phyloP scores from a whole-genome alignment of 176 grass and related monocot genomes.

The Zoysia pacifica region DNA sequence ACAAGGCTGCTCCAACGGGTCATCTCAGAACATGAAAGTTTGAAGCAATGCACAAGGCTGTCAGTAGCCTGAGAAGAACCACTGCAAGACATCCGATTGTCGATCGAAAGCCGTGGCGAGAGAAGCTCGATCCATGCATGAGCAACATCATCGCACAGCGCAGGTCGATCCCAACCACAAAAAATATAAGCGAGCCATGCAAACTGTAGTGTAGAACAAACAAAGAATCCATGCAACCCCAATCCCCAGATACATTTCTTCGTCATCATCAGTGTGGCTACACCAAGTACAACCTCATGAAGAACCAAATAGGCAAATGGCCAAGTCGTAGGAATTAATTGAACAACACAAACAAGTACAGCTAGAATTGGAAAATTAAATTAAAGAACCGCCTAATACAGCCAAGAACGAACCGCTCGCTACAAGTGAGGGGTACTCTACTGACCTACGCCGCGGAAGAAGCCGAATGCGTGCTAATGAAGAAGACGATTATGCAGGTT shows the following conservation, averaged over 20 bases:
- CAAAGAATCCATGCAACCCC: conserved; percentile 43
- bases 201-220: neutral
- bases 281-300: conserved; percentile 41
- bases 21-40: too few relatives aligned
- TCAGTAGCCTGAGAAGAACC: too few relatives aligned
- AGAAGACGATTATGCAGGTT: conserved; percentile 11
- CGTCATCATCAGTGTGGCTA: neutral
- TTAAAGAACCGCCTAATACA: conserved; percentile 28
- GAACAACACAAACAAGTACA: conserved; percentile 43
- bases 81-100: neutral
- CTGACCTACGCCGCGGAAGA: conserved; percentile 39
- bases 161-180: conserved; percentile 26
- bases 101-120: neutral
- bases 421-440: conserved; percentile 15
- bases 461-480: conserved; percentile 14
- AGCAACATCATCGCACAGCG: conserved; percentile 5
- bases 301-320: conserved; percentile 46
- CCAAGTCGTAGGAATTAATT: conserved; percentile 36
- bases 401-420: conserved; percentile 39
- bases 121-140: conserved; percentile 1
- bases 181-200: conserved; percentile 22
- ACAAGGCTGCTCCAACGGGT: too few relatives aligned
- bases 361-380: neutral
- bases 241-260: conserved; percentile 39
- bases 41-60: too few relatives aligned